Percentiles rank a stretch among this genome's conserved stretches.
Conservation (phyloP, 805 yeast genomes). For the Kodamaea kaohsiungensis region DNA sequence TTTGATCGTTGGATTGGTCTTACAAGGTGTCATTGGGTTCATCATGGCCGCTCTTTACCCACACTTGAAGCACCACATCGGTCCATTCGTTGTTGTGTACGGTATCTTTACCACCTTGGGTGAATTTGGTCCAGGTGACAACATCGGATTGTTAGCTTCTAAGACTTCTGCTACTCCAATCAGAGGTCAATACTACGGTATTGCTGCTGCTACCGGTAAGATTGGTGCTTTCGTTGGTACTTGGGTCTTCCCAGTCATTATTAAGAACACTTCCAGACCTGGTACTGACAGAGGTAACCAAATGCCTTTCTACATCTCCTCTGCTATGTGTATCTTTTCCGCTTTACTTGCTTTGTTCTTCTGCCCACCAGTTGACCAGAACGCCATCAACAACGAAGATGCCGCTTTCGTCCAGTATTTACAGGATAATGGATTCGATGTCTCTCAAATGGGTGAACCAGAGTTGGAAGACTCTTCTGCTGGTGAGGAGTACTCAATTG, state of each 20-base stretch:
- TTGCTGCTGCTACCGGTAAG: conserved; percentile 90
- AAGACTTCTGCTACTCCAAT: conserved; percentile 83
- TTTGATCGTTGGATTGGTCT: conserved; percentile 59
- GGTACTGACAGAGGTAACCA: conserved; percentile 54
- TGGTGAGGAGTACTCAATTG: background rate
- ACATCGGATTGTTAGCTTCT: conserved; percentile 82
- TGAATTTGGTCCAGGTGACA: conserved; percentile 93
- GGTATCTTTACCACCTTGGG: conserved; percentile 87
- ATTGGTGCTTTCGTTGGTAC: conserved; percentile 91
- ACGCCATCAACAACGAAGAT: conserved; percentile 78
- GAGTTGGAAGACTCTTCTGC: background rate
- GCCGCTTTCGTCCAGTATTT: conserved; percentile 66
- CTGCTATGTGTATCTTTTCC: conserved; percentile 70
- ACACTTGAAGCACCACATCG: conserved; percentile 58
- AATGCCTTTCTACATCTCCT: conserved; percentile 80
- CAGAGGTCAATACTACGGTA: conserved; percentile 86
- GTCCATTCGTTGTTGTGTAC: conserved; percentile 77
- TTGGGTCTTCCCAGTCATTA: conserved; percentile 80
- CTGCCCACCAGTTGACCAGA: conserved; percentile 81
- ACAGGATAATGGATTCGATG: conserved; percentile 67
- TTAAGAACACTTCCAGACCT: conserved; percentile 57
- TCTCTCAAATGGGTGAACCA: conserved; percentile 50
- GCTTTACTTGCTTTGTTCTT: conserved; percentile 67
- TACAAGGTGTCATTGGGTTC: conserved; percentile 78
- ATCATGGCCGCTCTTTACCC: conserved; percentile 75